Percentiles rank a stretch among this genome's conserved stretches.
These are phyloP conservation scores for Geotrichum restrictum DNA, from an alignment of 1,139 yeast species.

Conservation along the genomic window DNA sequence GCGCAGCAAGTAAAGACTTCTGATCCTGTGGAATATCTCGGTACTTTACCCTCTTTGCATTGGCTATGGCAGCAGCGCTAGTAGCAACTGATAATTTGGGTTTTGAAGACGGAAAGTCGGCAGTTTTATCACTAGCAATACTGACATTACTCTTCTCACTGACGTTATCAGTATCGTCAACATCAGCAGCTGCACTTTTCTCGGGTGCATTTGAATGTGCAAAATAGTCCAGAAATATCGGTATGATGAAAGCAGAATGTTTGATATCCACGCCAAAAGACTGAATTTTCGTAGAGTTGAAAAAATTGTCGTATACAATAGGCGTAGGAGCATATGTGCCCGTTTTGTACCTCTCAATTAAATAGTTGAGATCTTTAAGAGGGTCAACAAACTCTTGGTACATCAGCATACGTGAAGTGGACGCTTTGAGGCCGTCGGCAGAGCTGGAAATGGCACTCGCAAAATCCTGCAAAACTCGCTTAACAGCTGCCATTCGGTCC, in stretches of 20 bases:
- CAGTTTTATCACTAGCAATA: conserved; percentile 20
- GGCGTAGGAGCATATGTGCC: conserved; percentile 72
- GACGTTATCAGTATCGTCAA: conserved; percentile 1
- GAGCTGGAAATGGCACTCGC: conserved; percentile 53
- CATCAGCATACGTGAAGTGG: conserved; percentile 48
- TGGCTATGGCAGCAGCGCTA: conserved; percentile 1
- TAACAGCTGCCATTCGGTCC: conserved; percentile 64
- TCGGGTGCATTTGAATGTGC: conserved; percentile 38
- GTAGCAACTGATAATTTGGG: conserved; percentile 2
- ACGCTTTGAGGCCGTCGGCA: conserved; percentile 26
- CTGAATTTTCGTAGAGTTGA: conserved; percentile 53
- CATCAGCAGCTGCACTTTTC: neutral
- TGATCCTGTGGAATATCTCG: conserved; percentile 7
- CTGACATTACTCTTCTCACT: conserved; percentile 17
- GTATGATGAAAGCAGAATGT: conserved; percentile 62
- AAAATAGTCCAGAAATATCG: conserved; percentile 59
- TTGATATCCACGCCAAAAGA: conserved; percentile 78
- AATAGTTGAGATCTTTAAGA: conserved; percentile 53
- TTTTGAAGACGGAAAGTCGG: conserved; percentile 18
- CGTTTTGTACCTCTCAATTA: conserved; percentile 60
- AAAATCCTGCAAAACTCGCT: conserved; percentile 64
- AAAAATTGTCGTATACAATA: conserved; percentile 66
- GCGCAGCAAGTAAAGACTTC: conserved; percentile 9
- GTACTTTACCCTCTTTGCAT: conserved; percentile 6
- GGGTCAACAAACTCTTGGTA: conserved; percentile 63